Evolutionary conservation across 75 land plant genomes (phyloP), one percentile per base, ranked within the genome.

Genomic region (Selaginella moellendorffii): DNA sequence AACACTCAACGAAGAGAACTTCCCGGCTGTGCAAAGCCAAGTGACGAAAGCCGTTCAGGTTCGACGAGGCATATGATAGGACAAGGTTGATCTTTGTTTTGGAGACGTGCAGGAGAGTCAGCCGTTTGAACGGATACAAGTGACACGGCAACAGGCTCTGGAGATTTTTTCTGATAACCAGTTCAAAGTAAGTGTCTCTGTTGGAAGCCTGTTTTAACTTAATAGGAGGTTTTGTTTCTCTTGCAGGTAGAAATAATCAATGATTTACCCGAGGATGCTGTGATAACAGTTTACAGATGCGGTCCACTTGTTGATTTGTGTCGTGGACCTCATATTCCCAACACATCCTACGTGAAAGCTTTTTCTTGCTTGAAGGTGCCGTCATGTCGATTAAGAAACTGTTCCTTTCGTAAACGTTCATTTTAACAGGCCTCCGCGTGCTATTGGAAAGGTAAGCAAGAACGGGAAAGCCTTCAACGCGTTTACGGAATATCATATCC

Each of bases 381-480:
- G n/a, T n/a, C n/a, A n/a, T n/a, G n/a, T n/a, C n/a, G n/a, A n/a
- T n/a, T n/a, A n/a, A n/a, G n/a, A n/a, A n/a, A n/a, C n/a, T n/a
- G n/a, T n/a, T n/a, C n/a, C n/a, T n/a, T n/a, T n/a, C n/a, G n/a
- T n/a, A n/a, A n/a, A n/a, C n/a, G n/a, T n/a, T n/a, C n/a, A n/a
- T n/a, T n/a, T n/a, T n/a, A n/a, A n/a, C 78, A 95, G 99, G 96
- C 97, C 29, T 95, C 99, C 61, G 83, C 99, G 42, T 91, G 96
- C 18, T 95, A 95, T 61, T 95, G 99, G 99, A 82, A 90, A 65
- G 97, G 97, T 0, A 78, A 82, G 60, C 67, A 83, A 58, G 86
- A 90, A 59, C 83, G 99, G 21, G 99, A 90, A 71, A 95, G 99
- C 61, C 72, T 95, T 5, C 99, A 95, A 62, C 77, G 99, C 29